Base-by-base conservation (phyloP, 2,329 filamentous ascomycete species). In the Penicillium sp. region DNA sequence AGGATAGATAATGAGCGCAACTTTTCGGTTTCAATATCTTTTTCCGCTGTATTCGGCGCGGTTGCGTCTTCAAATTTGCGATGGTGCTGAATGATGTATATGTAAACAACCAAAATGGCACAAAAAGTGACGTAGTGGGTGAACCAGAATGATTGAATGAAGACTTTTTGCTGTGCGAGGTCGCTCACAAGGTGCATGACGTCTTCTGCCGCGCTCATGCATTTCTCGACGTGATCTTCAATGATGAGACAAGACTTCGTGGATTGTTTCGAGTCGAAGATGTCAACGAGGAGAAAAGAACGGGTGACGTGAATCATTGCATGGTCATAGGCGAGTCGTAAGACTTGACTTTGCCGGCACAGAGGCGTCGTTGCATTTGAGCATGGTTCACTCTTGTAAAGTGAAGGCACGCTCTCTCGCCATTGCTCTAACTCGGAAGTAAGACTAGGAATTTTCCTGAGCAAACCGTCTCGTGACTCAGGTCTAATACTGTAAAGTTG, bases 81-180 rank as follows among this genome's bases (percentile, higher is more conserved):
- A 40, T 66, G 62, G 32, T 69, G 67, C 44, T 72, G 70, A 38
- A 73, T 73, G 9, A 67, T 68, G 50, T 70, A 66, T 13, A 72
- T 70, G 18, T 73, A 73, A 3, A 70, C 63, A 35, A 70, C 69
- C 6, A 69, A 60, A 26, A 72, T 66, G 24, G 70, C 70, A 32
- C 67, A 71, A 48, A 72, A 73, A 34, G 65, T 66, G 7, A 70
- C 67, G 43, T 72, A 72, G 46, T 73, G 70, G 0, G 68, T 69
- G 46, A 72, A 73, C 71, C 70, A 71, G 49, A 70, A 70, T 6
- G 68, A 69, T 41, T 68, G 65, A 9, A 69, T 65, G 32, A 71
- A 55, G 9, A 65, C 56, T 1, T 61, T 65, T 43, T 69, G 66
- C 25, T 63, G 65, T 3, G 64, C 67, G 26, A 71, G 61, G 12